Conservation (phyloP, 208 protist genomes). For the Leishmania martiniquensis region DNA sequence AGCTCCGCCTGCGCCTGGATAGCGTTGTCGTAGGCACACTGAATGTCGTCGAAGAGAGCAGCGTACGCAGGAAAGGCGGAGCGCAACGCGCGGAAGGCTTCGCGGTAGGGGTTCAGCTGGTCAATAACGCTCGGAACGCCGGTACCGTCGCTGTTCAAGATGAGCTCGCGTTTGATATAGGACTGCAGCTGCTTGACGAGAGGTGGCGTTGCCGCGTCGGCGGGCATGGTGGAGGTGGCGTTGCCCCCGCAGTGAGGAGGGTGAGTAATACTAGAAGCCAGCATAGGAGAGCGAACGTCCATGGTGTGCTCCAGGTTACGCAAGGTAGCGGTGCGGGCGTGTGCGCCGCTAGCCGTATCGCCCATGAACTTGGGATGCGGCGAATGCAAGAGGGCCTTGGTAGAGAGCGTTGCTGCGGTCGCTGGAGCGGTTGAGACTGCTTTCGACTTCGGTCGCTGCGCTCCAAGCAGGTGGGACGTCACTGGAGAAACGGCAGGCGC, state of each 20-base stretch:
- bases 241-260: not conserved
- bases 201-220: constrained; percentile 15
- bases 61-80: constrained; percentile 74
- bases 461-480: constrained; percentile 12
- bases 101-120: constrained; percentile 73
- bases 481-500: not conserved
- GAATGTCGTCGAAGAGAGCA: constrained; percentile 70
- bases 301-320: constrained; percentile 1
- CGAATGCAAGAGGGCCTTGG: not conserved
- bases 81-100: constrained; percentile 69
- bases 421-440: not conserved
- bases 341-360: not conserved
- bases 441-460: not conserved
- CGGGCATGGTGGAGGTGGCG: not conserved
- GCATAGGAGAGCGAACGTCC: constrained; percentile 15
- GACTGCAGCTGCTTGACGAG: constrained; percentile 37
- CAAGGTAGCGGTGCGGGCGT: not conserved
- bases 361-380: not conserved
- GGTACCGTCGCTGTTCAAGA: constrained; percentile 20
- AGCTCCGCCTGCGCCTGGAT: constrained; percentile 78
- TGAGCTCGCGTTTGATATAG: constrained; percentile 51
- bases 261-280: constrained; percentile 23
- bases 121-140: constrained; percentile 35
- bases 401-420: not conserved
- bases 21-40: constrained; percentile 79